phyloP scores from a whole-genome alignment of 371 early-diverging fungal species.

The Dentiscutata heterogama region DNA sequence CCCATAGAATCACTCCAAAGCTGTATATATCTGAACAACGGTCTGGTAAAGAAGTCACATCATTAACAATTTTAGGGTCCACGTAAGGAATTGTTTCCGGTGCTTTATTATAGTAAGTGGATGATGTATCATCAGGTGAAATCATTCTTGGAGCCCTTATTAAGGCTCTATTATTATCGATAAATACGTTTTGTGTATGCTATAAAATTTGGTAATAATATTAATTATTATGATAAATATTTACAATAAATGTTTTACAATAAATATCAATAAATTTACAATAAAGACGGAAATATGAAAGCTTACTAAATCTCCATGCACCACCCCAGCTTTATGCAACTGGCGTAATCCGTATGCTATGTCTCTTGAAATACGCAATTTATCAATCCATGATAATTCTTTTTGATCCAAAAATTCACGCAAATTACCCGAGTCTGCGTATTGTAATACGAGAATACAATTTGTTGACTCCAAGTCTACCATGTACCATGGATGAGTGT shows the following conservation, averaged over 20 bases:
- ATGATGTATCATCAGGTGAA: not conserved
- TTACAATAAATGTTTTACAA: not conserved
- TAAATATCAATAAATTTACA: not conserved
- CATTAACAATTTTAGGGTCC: constrained; percentile 15
- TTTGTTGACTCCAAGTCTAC: not conserved
- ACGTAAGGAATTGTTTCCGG: constrained; percentile 1
- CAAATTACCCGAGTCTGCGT: constrained; percentile 11
- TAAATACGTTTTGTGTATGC: constrained; percentile 32
- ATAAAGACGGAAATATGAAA: not conserved
- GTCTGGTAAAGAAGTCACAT: not conserved
- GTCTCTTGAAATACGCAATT: not conserved
- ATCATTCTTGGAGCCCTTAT: constrained; percentile 23
- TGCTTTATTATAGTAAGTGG: not conserved
- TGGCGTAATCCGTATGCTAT: constrained; percentile 13
- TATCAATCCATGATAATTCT: not conserved
- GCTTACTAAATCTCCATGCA: constrained; percentile 43
- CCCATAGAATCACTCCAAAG: constrained; percentile 39
- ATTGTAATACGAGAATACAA: constrained; percentile 19
- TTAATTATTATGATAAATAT: not conserved
- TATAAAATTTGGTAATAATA: not conserved
- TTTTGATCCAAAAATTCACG: constrained; percentile 5
- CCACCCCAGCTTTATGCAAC: constrained; percentile 15
- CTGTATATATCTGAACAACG: constrained; percentile 41
- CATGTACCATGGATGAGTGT: not conserved
- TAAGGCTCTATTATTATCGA: constrained; percentile 4